Percentiles rank a stretch among this genome's conserved stretches.
Evolutionary conservation across 192 early-diverging fungal genomes (phyloP).

Genomic region (Chytriomyces confervae): DNA sequence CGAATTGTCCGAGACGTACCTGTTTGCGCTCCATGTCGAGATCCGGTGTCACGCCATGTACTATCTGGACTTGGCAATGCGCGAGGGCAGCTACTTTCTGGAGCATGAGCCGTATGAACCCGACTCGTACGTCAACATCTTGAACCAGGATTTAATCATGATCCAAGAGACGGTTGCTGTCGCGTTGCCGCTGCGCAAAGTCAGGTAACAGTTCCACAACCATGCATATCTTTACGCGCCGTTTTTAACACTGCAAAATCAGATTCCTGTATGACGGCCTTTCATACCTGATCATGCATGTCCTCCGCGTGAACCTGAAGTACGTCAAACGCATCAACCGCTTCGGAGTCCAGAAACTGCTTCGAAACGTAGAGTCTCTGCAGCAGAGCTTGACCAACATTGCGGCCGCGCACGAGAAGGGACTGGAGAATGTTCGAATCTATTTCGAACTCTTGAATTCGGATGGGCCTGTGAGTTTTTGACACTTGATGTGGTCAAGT

Average conservation of each 20-base stretch:
- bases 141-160: constrained; percentile 79
- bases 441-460: constrained; percentile 79
- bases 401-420: constrained; percentile 63
- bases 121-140: constrained; percentile 82
- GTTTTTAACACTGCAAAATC: not conserved
- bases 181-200: constrained; percentile 66
- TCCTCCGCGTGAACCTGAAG: constrained; percentile 69
- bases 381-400: constrained; percentile 90
- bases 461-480: constrained; percentile 51
- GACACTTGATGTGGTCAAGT: not conserved
- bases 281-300: constrained; percentile 72
- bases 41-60: constrained; percentile 83
- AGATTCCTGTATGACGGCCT: constrained; percentile 87
- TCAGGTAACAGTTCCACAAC: constrained; percentile 53
- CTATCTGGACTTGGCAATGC: constrained; percentile 85
- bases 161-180: constrained; percentile 74
- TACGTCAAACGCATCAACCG: constrained; percentile 71
- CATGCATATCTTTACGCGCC: not conserved
- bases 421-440: constrained; percentile 68
- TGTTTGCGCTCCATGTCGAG: constrained; percentile 85
- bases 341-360: constrained; percentile 76
- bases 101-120: constrained; percentile 82
- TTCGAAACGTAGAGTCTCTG: constrained; percentile 81
- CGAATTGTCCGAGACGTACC: constrained; percentile 75
- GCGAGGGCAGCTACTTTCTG: constrained; percentile 85